Evolutionary conservation across 1,284 basidiomycete species (phyloP).

Genomic region (Neolentinus lepideus): DNA sequence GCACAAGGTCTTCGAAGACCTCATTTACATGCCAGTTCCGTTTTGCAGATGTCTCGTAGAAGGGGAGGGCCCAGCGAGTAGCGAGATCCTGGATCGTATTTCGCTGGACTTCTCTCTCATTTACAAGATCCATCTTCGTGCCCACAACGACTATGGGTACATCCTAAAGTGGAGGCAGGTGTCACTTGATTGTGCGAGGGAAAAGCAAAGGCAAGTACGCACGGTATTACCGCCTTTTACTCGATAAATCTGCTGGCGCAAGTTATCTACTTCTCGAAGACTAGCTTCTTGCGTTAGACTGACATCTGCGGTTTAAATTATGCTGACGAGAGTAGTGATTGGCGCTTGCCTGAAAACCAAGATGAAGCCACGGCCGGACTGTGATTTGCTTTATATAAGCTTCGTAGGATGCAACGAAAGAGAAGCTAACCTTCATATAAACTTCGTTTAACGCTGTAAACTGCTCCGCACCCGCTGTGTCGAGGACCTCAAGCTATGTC

Average conservation of each 20-base stretch:
- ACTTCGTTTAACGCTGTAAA: conserved; percentile 74
- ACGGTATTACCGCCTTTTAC: conserved; percentile 68
- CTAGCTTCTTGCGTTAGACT: conserved; percentile 76
- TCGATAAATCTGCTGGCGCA: conserved; percentile 75
- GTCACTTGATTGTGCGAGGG: background rate
- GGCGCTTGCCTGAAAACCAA: conserved; percentile 68
- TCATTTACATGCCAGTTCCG: conserved; percentile 74
- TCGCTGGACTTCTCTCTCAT: conserved; percentile 75
- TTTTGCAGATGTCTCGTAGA: conserved; percentile 83
- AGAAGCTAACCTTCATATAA: conserved; percentile 62
- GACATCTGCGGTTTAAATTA: conserved; percentile 5
- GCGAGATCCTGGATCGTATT: conserved; percentile 61
- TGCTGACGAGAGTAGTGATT: background rate
- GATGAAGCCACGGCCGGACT: conserved; percentile 74
- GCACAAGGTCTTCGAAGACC: conserved; percentile 73
- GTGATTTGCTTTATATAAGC: conserved; percentile 4
- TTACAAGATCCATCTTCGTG: conserved; percentile 80
- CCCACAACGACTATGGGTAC: conserved; percentile 84
- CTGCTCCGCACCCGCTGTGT: conserved; percentile 89
- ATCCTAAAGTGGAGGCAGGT: conserved; percentile 36
- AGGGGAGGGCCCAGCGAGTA: conserved; percentile 64
- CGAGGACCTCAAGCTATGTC: conserved; percentile 72
- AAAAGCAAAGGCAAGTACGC: conserved; percentile 13
- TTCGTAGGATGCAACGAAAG: background rate
- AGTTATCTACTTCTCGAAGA: conserved; percentile 69